Evolutionary conservation across 2,329 filamentous ascomycete species (phyloP).

Genomic region (Diaporthe velutina): DNA sequence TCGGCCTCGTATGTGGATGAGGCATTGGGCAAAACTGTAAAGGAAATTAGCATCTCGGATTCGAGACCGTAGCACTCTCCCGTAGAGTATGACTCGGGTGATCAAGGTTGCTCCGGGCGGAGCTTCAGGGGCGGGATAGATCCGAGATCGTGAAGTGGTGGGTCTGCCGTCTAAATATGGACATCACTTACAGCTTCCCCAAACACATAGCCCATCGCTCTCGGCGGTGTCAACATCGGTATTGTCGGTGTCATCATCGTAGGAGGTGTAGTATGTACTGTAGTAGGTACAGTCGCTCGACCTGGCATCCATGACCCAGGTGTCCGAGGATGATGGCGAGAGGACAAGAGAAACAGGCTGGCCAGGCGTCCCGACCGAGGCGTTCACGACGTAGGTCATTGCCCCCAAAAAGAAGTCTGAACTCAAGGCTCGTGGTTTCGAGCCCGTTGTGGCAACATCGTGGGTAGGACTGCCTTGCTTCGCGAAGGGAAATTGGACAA

Average conservation of each 20-base stretch:
- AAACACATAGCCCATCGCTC: conserved; percentile 40
- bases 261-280: conserved; percentile 5
- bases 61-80: neutral
- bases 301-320: conserved; percentile 47
- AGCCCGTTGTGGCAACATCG: neutral
- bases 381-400: conserved; percentile 45
- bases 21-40: conserved; percentile 39
- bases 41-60: conserved; percentile 31
- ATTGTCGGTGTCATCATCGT: conserved; percentile 1
- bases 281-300: conserved; percentile 35
- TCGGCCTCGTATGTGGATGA: conserved; percentile 43
- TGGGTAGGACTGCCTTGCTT: conserved; percentile 2
- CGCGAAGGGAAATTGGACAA: conserved; percentile 35
- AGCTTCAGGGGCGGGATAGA: neutral
- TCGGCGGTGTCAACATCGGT: neutral
- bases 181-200: conserved; percentile 43
- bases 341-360: conserved; percentile 47
- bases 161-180: neutral
- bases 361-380: conserved; percentile 46
- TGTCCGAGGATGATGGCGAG: conserved; percentile 43
- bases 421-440: conserved; percentile 11
- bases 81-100: neutral
- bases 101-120: neutral
- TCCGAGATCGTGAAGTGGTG: neutral
- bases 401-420: conserved; percentile 36